Evolutionary conservation across 208 protist species (phyloP).

Genomic region (Trypanosoma lewisi): DNA sequence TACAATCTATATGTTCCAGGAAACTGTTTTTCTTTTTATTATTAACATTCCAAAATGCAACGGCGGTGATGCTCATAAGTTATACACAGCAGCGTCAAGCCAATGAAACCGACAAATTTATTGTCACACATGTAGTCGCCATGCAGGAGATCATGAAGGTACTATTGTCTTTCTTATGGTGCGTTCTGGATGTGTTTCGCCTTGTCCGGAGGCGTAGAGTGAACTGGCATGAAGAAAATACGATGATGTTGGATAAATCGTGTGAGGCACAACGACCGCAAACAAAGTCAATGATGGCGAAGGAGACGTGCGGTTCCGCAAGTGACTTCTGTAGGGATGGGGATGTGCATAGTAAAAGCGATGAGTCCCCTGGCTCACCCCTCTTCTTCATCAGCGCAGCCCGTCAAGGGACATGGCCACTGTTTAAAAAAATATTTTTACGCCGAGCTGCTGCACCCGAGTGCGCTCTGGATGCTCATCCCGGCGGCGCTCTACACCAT

Average conservation of each 20-base stretch:
- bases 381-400: not conserved
- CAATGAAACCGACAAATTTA: not conserved
- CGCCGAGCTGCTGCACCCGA: constrained; percentile 10
- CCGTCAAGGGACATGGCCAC: not conserved
- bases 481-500: constrained; percentile 54
- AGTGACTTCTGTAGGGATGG: not conserved
- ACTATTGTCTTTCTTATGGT: constrained; percentile 17
- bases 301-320: not conserved
- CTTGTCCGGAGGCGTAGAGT: not conserved
- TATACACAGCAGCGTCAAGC: constrained; percentile 22
- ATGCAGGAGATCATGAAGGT: constrained; percentile 22
- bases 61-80: constrained; percentile 26
- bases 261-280: not conserved
- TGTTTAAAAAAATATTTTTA: not conserved
- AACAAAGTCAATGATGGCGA: not conserved
- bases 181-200: constrained; percentile 8
- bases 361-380: not conserved
- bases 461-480: constrained; percentile 38
- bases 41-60: constrained; percentile 22
- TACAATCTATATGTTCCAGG: too few species aligned
- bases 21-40: constrained; percentile 19
- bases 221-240: not conserved
- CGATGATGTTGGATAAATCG: not conserved
- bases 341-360: not conserved
- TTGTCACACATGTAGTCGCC: constrained; percentile 18